These are phyloP conservation scores for Ramichloridium luteum DNA, from an alignment of 2,329 filamentous ascomycete genomes.

Conservation along the genomic window DNA sequence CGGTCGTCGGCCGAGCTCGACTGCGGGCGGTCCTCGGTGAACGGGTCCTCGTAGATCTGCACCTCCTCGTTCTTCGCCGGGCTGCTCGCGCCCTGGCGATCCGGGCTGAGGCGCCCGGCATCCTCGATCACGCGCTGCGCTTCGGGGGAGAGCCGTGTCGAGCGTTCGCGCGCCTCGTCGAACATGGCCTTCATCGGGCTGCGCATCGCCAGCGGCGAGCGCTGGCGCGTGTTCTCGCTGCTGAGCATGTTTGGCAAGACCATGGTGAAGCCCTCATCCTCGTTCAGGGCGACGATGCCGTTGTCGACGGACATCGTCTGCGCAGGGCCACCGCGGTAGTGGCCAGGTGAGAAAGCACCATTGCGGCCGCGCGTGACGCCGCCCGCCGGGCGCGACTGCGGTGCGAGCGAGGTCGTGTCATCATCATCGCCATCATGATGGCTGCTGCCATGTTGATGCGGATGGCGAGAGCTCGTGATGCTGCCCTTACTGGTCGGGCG, in stretches of 20 bases:
- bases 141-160: constrained; percentile 16
- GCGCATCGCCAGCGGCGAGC: constrained; percentile 20
- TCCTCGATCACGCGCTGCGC: constrained; percentile 5
- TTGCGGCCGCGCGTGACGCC: constrained; percentile 17
- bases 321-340: constrained; percentile 28
- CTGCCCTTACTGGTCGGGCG: constrained; percentile 25
- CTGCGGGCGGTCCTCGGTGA: constrained; percentile 27
- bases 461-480: too few relatives aligned
- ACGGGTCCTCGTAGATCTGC: constrained; percentile 43
- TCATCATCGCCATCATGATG: constrained; percentile 27
- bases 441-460: too few relatives aligned
- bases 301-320: constrained; percentile 30
- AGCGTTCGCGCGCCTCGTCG: constrained; percentile 18
- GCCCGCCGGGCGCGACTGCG: constrained; percentile 14
- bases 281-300: constrained; percentile 24
- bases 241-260: constrained; percentile 31
- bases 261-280: constrained; percentile 39
- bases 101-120: neutral
- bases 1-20: constrained; percentile 19
- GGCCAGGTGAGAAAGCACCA: constrained; percentile 22
- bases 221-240: constrained; percentile 13
- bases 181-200: constrained; percentile 24
- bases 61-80: constrained; percentile 28
- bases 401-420: neutral
- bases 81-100: constrained; percentile 4